Base-by-base conservation (phyloP, 371 early-diverging fungal species). In the Rhizomucor miehei region DNA sequence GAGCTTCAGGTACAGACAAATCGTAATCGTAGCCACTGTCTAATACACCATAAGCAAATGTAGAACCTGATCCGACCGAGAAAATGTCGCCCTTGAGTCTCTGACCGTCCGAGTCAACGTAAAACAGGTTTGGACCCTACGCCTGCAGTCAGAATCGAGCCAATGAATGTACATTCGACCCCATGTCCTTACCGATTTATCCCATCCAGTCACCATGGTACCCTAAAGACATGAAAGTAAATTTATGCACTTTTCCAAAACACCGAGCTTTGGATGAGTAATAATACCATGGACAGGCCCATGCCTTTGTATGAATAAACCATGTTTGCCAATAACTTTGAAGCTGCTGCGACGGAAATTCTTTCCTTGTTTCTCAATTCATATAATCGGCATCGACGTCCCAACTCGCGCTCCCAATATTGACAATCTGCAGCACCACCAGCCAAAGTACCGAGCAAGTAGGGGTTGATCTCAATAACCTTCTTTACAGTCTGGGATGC, bases 401-500 rank as follows among this genome's bases (percentile, higher is more conserved):
- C 99, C 60, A 99, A 88, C 63, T 97, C 93, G 52, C 99, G 91
- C 71, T 99, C 99, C 99, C 99, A 99, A 77, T 89, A 99, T 49
- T 88, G 90, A 82, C 99, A 99, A 73, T 99, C 99, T n/a, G 99
- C 99, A 23, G 99, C 99, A 77, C 99, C 99, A 59, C 99, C 99
- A 38, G 99, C 99, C 98, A 99, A 97, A 20, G 99, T 99, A 44
- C 99, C 99, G 57, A 99, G 82, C 48, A 99, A 80, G 73, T 97
- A 97, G 40, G 96, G 96, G 75, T 99, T 99, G 66, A 99, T 98
- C 74, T 99, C 98, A 68, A 99, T 99, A 19, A 99, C 96, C 81
- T 99, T 99, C 63, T 99, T 97, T 24, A 99, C 99, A 24, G 92
- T 91, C 74, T 95, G 95, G 16, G 98, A 95, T 37, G 98, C 98